Base-by-base conservation (phyloP, 805 yeast species). In the Komagataella kurtzmanii region DNA sequence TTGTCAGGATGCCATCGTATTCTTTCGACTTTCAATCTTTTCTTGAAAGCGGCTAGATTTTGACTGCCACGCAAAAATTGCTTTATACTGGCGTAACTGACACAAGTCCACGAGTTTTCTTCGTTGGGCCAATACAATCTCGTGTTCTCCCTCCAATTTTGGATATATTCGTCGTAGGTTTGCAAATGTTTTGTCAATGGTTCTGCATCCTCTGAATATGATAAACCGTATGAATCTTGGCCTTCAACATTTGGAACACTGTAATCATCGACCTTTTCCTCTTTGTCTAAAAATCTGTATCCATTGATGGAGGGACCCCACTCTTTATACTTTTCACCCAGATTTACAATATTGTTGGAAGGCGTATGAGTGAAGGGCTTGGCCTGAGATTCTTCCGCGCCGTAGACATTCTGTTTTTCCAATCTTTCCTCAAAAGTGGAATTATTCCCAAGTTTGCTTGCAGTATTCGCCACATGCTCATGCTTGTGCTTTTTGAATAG, bases 1-100 rank as follows among this genome's bases (percentile, higher is more conserved):
- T 73, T 75, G 59, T 83, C 89, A 1, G 89, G 89, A 60, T 83
- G 89, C 88, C 88, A 83, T 54, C 77, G 64, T 5, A 82, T 61
- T 51, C 88, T 61, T 57, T 83, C 88, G 24, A 53, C 56, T 53
- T 74, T 78, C 21, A 70, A 53, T 7, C 64, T 54, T 5, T 57
- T 52, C 44, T 49, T 49, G 45, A 52, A 51, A 49, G 55, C 55
- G 1, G 47, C 8, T 1, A 55, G 18, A 3, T 10, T 17, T 17
- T 44, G 56, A 47, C 44, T 24, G 19, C 17, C 43, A 7, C 47
- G 43, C 7, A 61, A 46, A 46, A 65, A 64, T 2, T 17, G 3
- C 14, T 50, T 21, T 6, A 65, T 46, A 44, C 56, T 53, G 1
- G 23, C 51, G 2, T 6, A 1, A 12, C 45, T 52, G 3, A 63